A percentile compares a stretch with the other conserved stretches of the same genome.
These are phyloP conservation scores for Hymenoscyphus scutula DNA, from an alignment of 2,329 filamentous ascomycete genomes.

Conservation along the genomic window DNA sequence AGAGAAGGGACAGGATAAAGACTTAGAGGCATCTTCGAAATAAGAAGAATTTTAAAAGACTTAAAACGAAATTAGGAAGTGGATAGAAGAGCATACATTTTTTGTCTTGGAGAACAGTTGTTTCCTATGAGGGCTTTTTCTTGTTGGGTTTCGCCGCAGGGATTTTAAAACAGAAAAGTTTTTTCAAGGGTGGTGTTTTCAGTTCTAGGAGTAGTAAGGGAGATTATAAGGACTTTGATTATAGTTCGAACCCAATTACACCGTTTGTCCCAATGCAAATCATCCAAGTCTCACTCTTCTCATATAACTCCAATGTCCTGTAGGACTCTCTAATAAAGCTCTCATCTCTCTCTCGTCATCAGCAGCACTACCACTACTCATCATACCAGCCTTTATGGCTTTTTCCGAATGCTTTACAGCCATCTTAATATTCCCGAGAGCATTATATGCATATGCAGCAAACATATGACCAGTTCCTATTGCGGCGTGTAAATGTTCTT, in stretches of 20 bases:
- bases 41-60: too few relatives aligned
- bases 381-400: conserved; percentile 31
- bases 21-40: too few relatives aligned
- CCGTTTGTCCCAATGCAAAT: neutral
- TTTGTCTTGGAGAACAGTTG: too few relatives aligned
- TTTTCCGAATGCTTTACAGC: conserved; percentile 38
- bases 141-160: too few relatives aligned
- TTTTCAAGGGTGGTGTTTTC: too few relatives aligned
- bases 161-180: too few relatives aligned
- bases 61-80: too few relatives aligned
- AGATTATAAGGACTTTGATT: too few relatives aligned
- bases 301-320: conserved; percentile 34
- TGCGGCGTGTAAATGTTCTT: conserved; percentile 37
- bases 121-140: too few relatives aligned
- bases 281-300: neutral
- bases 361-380: conserved; percentile 36
- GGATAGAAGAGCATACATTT: too few relatives aligned
- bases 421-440: conserved; percentile 34
- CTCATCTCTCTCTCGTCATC: conserved; percentile 37
- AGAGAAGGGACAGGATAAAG: too few relatives aligned
- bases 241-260: neutral
- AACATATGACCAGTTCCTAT: conserved; percentile 39
- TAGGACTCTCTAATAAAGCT: conserved; percentile 34
- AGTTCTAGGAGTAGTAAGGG: too few relatives aligned
- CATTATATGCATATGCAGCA: conserved; percentile 42